phyloP scores from a whole-genome alignment of 352 stramenopile genomes.

The Phytophthora colocasiae region DNA sequence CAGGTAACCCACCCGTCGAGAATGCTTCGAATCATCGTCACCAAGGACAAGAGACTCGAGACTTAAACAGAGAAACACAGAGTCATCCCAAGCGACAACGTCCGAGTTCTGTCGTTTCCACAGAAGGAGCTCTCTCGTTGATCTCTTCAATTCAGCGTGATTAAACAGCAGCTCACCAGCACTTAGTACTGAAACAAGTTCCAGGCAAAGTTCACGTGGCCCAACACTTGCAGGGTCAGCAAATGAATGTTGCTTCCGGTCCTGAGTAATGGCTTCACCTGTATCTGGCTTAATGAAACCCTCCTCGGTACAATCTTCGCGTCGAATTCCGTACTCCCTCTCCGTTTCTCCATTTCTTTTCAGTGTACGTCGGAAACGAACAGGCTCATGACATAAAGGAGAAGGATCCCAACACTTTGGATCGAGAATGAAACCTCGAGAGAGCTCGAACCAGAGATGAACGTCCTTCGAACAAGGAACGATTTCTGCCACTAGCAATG shows the following conservation, averaged over 20 bases:
- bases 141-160: conserved; percentile 51
- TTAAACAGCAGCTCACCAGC: conserved; percentile 32
- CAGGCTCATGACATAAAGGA: conserved; percentile 55
- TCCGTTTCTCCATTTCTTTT: conserved; percentile 36
- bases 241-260: conserved; percentile 45
- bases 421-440: conserved; percentile 68
- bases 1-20: conserved; percentile 64
- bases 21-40: conserved; percentile 39
- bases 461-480: conserved; percentile 29
- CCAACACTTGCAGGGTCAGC: conserved; percentile 32
- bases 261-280: conserved; percentile 28
- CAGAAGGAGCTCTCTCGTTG: conserved; percentile 43
- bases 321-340: conserved; percentile 60
- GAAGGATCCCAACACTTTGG: conserved; percentile 64
- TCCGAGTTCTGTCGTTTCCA: conserved; percentile 16
- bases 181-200: conserved; percentile 41
- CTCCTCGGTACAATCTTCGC: conserved; percentile 41
- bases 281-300: conserved; percentile 62
- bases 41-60: conserved; percentile 23
- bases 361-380: conserved; percentile 55
- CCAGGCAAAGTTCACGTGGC: conserved; percentile 33
- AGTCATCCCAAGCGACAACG: conserved; percentile 1
- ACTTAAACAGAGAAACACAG: conserved; percentile 27
- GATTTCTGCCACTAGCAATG: conserved; percentile 68
- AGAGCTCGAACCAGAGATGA: conserved; percentile 57